phyloP scores from a whole-genome alignment of 805 yeast species.

The Lachancea sp. region DNA sequence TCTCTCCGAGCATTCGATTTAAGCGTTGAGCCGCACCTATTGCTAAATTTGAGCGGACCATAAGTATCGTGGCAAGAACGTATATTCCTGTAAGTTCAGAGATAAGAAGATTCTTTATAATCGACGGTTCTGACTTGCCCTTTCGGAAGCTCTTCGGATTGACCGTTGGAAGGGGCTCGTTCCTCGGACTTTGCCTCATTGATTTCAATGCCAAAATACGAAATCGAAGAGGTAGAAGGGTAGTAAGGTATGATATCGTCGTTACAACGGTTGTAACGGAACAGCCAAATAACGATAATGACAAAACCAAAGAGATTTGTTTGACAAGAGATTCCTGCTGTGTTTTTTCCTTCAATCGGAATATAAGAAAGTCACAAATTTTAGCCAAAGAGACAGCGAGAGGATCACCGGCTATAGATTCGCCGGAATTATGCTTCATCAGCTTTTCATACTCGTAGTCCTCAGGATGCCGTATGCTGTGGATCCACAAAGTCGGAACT shows the following conservation, averaged over 20 bases:
- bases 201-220: slow-evolving; percentile 27
- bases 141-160: slow-evolving; percentile 6
- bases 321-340: slow-evolving; percentile 34
- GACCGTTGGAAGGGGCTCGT: slow-evolving; percentile 17
- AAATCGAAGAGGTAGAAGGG: slow-evolving; percentile 34
- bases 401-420: slow-evolving; percentile 30
- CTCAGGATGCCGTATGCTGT: slow-evolving; percentile 14
- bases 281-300: slow-evolving; percentile 53
- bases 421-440: slow-evolving; percentile 10
- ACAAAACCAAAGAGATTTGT: slow-evolving; percentile 42
- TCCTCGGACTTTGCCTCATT: slow-evolving; percentile 15
- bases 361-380: slow-evolving; percentile 28
- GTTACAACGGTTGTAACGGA: slow-evolving; percentile 59
- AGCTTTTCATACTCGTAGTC: slow-evolving; percentile 19
- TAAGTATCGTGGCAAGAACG: slow-evolving; percentile 35
- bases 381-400: slow-evolving; percentile 35
- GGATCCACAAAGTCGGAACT: slow-evolving; percentile 22
- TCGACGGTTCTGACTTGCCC: slow-evolving; percentile 28
- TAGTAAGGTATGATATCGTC: slow-evolving; percentile 50
- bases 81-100: slow-evolving; percentile 37
- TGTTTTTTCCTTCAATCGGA: slow-evolving; percentile 29
- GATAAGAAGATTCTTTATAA: slow-evolving; percentile 35
- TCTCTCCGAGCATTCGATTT: slow-evolving; percentile 29
- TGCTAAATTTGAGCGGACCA: slow-evolving; percentile 36
- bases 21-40: slow-evolving; percentile 30